Percentiles rank a stretch among this genome's conserved stretches.
phyloP scores from a whole-genome alignment of 768 basidiomycete genomes.

The Termitomyces sp. region DNA sequence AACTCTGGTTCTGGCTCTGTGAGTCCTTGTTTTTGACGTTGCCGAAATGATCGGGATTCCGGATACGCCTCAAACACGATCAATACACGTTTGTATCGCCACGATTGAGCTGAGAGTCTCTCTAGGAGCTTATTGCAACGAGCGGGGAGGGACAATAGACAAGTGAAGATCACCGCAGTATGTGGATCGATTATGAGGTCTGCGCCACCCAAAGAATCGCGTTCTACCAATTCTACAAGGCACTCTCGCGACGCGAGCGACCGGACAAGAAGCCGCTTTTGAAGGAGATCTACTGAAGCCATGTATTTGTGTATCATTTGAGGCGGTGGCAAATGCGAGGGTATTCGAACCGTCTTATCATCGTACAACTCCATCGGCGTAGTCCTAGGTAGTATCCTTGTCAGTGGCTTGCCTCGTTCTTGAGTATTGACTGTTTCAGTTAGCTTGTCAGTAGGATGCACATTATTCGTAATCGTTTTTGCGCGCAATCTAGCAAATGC shows the following conservation, averaged over 20 bases:
- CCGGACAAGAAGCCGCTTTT: constrained; percentile 61
- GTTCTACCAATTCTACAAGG: constrained; percentile 61
- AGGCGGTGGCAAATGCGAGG: constrained; percentile 31
- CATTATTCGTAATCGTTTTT: constrained; percentile 25
- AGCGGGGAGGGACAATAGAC: constrained; percentile 33
- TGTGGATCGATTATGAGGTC: constrained; percentile 70
- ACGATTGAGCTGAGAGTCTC: constrained; percentile 55
- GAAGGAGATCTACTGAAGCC: constrained; percentile 65
- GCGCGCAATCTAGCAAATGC: constrained; percentile 42
- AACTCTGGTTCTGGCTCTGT: constrained; percentile 20
- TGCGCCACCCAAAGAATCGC: constrained; percentile 54
- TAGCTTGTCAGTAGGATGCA: constrained; percentile 6
- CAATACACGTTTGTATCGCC: constrained; percentile 54
- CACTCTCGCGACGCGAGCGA: constrained; percentile 44
- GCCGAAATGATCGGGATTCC: constrained; percentile 34
- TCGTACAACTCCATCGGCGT: constrained; percentile 44
- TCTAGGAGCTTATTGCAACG: constrained; percentile 43
- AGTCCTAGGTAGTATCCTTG: constrained; percentile 14
- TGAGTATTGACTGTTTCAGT: neutral
- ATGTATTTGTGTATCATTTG: constrained; percentile 57
- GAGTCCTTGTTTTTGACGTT: neutral
- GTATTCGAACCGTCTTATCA: constrained; percentile 43
- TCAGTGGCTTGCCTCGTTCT: neutral
- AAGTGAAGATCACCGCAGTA: constrained; percentile 45
- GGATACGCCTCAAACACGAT: constrained; percentile 72